These are phyloP conservation scores for Penicillium expansum DNA, from an alignment of 2,329 filamentous ascomycete species.

Conservation along the genomic window DNA sequence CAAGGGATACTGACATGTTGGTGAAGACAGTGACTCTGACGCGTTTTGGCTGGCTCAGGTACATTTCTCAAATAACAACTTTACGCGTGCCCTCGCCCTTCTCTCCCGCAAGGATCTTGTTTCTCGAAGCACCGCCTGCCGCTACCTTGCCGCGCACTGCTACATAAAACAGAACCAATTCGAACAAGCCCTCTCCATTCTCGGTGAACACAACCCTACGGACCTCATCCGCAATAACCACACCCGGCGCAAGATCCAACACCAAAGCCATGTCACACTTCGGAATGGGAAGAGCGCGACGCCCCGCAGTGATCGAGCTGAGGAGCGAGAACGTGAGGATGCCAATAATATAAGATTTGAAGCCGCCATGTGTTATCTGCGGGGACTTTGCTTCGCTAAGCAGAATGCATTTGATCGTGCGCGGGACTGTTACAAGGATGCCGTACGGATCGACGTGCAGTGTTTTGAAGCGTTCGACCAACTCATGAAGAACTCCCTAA, in stretches of 20 bases:
- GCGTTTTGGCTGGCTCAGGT: conserved; percentile 98
- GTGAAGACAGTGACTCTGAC: conserved; percentile 81
- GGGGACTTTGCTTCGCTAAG: conserved; percentile 92
- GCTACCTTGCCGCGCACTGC: conserved; percentile 91
- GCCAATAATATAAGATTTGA: conserved; percentile 78
- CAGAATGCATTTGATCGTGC: conserved; percentile 96
- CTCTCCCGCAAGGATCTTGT: conserved; percentile 81
- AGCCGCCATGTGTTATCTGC: conserved; percentile 93
- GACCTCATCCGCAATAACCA: conserved; percentile 74
- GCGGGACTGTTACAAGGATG: conserved; percentile 98
- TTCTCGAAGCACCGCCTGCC: conserved; percentile 76
- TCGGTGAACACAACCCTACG: conserved; percentile 91
- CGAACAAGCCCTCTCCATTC: conserved; percentile 79
- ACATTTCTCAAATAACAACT: conserved; percentile 93
- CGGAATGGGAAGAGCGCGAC: conserved; percentile 47
- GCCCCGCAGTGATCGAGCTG: conserved; percentile 55
- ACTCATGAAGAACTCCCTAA: conserved; percentile 91
- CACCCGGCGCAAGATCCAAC: conserved; percentile 67
- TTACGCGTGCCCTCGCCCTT: conserved; percentile 83
- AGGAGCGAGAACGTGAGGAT: conserved; percentile 66
- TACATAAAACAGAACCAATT: conserved; percentile 88
- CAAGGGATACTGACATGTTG: conserved; percentile 7
- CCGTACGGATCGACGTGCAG: conserved; percentile 92
- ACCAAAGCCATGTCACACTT: conserved; percentile 53
- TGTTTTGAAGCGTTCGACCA: conserved; percentile 99